Percentiles rank a stretch among this genome's conserved stretches.
Evolutionary conservation across 345 rosid genomes (phyloP).

Genomic region (Bruguiera sexangula): DNA sequence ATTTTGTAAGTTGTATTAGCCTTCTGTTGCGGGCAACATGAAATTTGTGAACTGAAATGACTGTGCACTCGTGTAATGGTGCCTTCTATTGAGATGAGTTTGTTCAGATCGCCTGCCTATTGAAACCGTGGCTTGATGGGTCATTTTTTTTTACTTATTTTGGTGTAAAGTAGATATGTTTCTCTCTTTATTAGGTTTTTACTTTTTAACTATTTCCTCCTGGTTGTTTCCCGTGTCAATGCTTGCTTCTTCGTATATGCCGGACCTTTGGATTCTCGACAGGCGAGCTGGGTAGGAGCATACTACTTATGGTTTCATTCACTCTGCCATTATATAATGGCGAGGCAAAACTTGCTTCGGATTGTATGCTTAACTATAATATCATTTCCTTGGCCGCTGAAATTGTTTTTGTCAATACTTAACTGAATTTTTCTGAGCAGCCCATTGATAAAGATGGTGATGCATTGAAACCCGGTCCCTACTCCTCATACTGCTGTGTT

Average conservation of each 20-base stretch:
- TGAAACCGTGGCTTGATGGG: slow-evolving; percentile 5
- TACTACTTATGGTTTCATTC: too few relatives aligned
- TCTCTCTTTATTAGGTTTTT: background rate
- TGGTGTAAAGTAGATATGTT: background rate
- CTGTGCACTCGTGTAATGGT: slow-evolving; percentile 2
- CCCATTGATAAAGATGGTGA: too few relatives aligned
- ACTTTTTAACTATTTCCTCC: too few relatives aligned
- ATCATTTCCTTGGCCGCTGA: too few relatives aligned
- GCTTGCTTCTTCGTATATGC: background rate
- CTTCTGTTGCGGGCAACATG: slow-evolving; percentile 19
- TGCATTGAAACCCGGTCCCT: too few relatives aligned
- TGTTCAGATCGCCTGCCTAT: slow-evolving; percentile 10
- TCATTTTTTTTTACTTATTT: background rate
- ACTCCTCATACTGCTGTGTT: too few relatives aligned
- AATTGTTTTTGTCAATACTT: too few relatives aligned
- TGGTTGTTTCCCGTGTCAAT: background rate
- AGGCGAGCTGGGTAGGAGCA: too few relatives aligned
- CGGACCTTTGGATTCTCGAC: background rate
- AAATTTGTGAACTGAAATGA: slow-evolving; percentile 14
- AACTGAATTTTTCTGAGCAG: too few relatives aligned
- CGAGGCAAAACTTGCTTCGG: too few relatives aligned
- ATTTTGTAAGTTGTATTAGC: slow-evolving; percentile 1
- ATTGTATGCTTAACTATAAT: too few relatives aligned
- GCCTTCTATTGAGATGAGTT: slow-evolving; percentile 11
- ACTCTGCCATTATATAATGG: too few relatives aligned